Evolutionary conservation across 2,329 filamentous ascomycete genomes (phyloP).

Genomic region (Phialophora chinensis): DNA sequence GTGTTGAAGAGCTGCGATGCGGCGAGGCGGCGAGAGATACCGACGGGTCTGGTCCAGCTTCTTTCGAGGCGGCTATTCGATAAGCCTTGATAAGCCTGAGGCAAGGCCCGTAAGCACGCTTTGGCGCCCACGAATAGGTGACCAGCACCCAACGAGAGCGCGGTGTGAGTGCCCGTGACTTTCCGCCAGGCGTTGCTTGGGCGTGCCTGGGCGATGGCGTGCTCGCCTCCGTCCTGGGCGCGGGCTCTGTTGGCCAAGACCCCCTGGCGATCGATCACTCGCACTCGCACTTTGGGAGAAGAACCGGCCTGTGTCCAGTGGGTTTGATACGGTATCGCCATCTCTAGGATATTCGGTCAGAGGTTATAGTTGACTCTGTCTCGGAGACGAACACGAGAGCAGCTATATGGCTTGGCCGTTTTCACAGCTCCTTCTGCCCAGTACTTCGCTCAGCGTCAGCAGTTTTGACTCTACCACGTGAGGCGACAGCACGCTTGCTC

Average conservation of each 20-base stretch:
- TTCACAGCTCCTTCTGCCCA: neutral
- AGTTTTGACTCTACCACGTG: neutral
- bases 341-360: no score
- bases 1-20: neutral
- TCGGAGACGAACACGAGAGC: neutral
- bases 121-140: neutral
- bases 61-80: neutral
- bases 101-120: neutral
- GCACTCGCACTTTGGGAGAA: no score
- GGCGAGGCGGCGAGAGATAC: neutral
- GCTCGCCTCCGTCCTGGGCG: no score
- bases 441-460: neutral
- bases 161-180: no score
- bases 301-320: no score
- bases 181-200: no score
- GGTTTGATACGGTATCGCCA: neutral
- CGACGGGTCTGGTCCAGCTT: neutral
- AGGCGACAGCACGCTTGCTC: neutral
- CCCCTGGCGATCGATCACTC: no score
- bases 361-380: neutral
- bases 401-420: neutral
- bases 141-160: no score
- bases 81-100: neutral
- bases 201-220: no score
- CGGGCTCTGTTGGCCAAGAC: neutral